These are phyloP conservation scores for Ophiostoma montium DNA, from an alignment of 2,329 filamentous ascomycete species.

Conservation along the genomic window DNA sequence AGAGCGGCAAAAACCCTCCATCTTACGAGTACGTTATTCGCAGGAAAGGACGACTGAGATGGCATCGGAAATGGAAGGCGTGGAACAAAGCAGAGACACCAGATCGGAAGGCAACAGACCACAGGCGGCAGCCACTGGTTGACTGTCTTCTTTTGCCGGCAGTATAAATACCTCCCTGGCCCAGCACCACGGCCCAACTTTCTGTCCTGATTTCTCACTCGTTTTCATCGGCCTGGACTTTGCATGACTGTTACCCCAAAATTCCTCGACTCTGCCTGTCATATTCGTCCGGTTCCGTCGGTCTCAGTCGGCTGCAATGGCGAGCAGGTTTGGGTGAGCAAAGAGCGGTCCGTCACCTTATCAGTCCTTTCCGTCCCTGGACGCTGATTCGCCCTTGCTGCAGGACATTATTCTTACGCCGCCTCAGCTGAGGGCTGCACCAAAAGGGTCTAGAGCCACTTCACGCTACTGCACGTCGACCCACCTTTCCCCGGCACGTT, in stretches of 20 bases:
- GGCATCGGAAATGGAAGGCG: too few relatives aligned
- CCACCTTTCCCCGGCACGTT: neutral
- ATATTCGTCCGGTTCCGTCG: constrained; percentile 1
- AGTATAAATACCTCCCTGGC: constrained; percentile 23
- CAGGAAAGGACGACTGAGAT: too few relatives aligned
- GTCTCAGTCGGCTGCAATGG: constrained; percentile 2
- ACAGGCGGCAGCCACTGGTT: neutral
- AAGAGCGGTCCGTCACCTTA: neutral
- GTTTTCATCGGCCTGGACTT: neutral
- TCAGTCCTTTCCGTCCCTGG: neutral
- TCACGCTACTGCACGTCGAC: neutral
- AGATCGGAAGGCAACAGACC: too few relatives aligned
- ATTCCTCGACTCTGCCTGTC: neutral
- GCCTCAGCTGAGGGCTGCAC: neutral
- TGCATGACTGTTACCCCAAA: neutral
- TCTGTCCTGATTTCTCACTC: neutral
- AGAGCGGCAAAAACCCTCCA: too few relatives aligned
- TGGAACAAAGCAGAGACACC: too few relatives aligned
- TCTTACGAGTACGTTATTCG: too few relatives aligned
- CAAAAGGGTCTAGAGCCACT: neutral
- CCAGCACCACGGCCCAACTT: constrained; percentile 9
- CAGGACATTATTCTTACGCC: too few relatives aligned
- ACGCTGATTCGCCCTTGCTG: neutral
- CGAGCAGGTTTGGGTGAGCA: constrained; percentile 1
- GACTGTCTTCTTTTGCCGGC: constrained; percentile 1